Evolutionary conservation across 2,329 filamentous ascomycete genomes (phyloP).

Genomic region (Cytospora leucostoma): DNA sequence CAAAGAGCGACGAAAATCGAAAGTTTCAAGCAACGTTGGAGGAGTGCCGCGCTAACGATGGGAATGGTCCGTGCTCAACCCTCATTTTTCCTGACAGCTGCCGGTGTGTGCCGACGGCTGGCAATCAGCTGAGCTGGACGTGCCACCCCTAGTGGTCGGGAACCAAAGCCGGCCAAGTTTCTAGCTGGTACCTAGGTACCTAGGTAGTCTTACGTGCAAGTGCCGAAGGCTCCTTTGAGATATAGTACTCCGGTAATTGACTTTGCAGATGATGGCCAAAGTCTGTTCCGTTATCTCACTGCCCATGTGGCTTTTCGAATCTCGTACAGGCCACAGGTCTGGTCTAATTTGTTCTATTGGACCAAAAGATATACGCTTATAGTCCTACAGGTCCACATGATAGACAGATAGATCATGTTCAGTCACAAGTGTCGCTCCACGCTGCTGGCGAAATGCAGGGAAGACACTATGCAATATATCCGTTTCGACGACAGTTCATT

Average conservation of each 20-base stretch:
- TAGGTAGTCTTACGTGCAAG: too few species aligned
- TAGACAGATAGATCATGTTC: slow-evolving; percentile 26
- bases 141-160: background rate
- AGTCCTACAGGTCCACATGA: slow-evolving; percentile 6
- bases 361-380: background rate
- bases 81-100: background rate
- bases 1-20: background rate
- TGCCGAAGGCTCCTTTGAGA: too few species aligned
- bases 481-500: background rate
- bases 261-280: too few species aligned
- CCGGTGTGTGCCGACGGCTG: background rate
- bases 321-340: background rate
- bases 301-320: too few species aligned
- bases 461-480: background rate
- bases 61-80: slow-evolving; percentile 2
- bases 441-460: background rate
- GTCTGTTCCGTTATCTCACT: too few species aligned
- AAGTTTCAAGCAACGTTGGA: background rate
- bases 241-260: too few species aligned
- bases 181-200: too few species aligned
- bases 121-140: background rate
- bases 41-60: slow-evolving; percentile 1
- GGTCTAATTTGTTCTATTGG: background rate
- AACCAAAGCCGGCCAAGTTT: background rate
- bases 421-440: background rate